Conservation (phyloP, 2,329 filamentous ascomycete species). For the Stagonosporopsis cucurbitacearum region DNA sequence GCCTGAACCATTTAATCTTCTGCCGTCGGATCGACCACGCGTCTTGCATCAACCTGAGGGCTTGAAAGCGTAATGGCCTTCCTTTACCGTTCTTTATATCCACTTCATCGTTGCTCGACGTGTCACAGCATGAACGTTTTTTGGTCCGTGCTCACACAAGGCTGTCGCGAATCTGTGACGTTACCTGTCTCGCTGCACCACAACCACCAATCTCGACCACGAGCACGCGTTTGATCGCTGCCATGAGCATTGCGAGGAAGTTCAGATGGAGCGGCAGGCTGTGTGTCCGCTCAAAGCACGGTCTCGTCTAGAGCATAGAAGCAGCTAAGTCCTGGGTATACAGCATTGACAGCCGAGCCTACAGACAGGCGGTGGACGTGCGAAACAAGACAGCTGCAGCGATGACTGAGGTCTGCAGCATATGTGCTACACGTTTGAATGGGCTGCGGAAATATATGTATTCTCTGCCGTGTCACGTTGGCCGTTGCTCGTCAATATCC, state of each 20-base stretch:
- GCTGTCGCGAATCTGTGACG: conserved; percentile 42
- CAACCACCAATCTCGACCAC: conserved; percentile 29
- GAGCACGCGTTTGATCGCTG: conserved; percentile 21
- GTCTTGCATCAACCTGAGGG: conserved; percentile 14
- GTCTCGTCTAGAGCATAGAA: conserved; percentile 21
- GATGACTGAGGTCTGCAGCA: conserved; percentile 28
- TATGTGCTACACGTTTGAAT: conserved; percentile 24
- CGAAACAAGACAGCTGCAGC: conserved; percentile 32
- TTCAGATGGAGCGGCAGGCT: conserved; percentile 21
- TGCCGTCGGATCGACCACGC: conserved; percentile 1
- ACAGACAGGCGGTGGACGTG: conserved; percentile 21
- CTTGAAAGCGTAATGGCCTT: not conserved
- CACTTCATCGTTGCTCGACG: conserved; percentile 27
- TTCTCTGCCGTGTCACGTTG: conserved; percentile 17
- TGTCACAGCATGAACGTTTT: conserved; percentile 11
- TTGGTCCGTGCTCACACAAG: conserved; percentile 32
- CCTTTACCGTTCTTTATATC: conserved; percentile 20
- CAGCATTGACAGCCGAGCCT: conserved; percentile 41
- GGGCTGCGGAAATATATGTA: conserved; percentile 28
- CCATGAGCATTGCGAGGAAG: conserved; percentile 31
- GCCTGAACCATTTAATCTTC: conserved; percentile 2
- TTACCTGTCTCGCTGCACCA: conserved; percentile 32
- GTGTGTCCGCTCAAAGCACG: conserved; percentile 31
- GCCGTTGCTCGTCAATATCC: conserved; percentile 13
- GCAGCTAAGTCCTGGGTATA: conserved; percentile 31